Evolutionary conservation across 106 monocot genomes (phyloP).

Genomic region (Phalaenopsis aphrodite): DNA sequence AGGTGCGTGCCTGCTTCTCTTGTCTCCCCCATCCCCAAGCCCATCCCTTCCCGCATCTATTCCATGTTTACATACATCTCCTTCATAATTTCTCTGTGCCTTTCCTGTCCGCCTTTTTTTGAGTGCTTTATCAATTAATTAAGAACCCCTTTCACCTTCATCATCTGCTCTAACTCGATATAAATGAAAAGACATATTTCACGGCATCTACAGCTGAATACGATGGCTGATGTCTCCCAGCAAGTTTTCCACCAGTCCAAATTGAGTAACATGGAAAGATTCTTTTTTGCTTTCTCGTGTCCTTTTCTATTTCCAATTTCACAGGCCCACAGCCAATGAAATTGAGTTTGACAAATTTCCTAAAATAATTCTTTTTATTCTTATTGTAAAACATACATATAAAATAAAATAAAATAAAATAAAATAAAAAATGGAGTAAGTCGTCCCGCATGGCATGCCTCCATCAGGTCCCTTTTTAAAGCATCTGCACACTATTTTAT

Average conservation of each 20-base stretch:
- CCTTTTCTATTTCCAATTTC: constrained; percentile 24
- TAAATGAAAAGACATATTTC: neutral
- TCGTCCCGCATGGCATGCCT: too few relatives aligned
- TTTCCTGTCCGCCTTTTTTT: neutral
- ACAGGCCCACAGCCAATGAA: constrained; percentile 7
- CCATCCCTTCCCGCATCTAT: neutral
- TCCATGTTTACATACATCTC: neutral
- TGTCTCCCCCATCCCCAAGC: neutral
- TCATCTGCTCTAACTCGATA: neutral
- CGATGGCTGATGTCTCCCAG: constrained; percentile 1
- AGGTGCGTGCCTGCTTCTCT: constrained; percentile 33
- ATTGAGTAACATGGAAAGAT: constrained; percentile 38
- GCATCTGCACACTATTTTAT: too few relatives aligned
- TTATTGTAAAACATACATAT: too few relatives aligned
- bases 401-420: too few relatives aligned
- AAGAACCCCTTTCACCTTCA: constrained; percentile 2
- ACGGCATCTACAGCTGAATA: neutral
- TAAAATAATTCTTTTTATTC: too few relatives aligned
- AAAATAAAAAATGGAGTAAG: too few relatives aligned
- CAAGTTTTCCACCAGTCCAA: constrained; percentile 4
- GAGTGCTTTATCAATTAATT: neutral
- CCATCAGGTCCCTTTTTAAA: too few relatives aligned
- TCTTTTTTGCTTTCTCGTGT: constrained; percentile 36
- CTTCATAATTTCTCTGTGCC: neutral
- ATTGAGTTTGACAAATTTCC: neutral